A percentile compares a stretch with the other conserved stretches of the same genome.
Conservation (phyloP, 192 early-diverging fungal genomes). For the Entomortierella beljakovae region DNA sequence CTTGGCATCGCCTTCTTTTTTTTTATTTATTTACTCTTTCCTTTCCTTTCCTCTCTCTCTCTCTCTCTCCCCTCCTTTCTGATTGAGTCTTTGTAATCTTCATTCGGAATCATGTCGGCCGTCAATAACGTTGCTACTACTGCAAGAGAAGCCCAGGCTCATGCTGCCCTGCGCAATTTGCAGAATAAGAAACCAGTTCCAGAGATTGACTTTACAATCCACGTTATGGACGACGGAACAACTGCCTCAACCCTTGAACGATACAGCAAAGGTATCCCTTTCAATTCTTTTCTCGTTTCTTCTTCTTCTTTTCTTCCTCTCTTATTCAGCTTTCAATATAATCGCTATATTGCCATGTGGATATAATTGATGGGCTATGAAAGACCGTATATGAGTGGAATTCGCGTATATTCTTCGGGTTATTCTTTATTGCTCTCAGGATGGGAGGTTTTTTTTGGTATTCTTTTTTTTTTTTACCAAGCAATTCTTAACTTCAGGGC, state of each 20-base stretch:
- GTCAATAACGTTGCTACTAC: too few species aligned
- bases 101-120: background rate
- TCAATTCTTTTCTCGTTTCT: conserved; percentile 1
- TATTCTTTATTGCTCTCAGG: too few species aligned
- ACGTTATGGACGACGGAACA: conserved; percentile 78
- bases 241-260: conserved; percentile 80
- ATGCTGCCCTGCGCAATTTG: conserved; percentile 50
- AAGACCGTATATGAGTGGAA: too few species aligned
- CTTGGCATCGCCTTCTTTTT: background rate
- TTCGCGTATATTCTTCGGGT: too few species aligned
- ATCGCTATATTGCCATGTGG: background rate
- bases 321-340: background rate
- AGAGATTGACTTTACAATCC: conserved; percentile 83
- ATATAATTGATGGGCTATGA: too few species aligned
- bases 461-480: too few species aligned
- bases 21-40: background rate
- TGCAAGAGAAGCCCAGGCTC: conserved; percentile 46
- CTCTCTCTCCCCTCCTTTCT: background rate
- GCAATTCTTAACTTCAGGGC: too few species aligned
- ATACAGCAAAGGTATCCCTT: conserved; percentile 75
- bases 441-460: too few species aligned
- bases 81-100: conserved; percentile 4
- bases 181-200: conserved; percentile 62
- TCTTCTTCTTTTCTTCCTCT: background rate
- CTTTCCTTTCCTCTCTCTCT: conserved; percentile 1